phyloP scores from a whole-genome alignment of 352 stramenopile species.

The Pythium guiyangense region DNA sequence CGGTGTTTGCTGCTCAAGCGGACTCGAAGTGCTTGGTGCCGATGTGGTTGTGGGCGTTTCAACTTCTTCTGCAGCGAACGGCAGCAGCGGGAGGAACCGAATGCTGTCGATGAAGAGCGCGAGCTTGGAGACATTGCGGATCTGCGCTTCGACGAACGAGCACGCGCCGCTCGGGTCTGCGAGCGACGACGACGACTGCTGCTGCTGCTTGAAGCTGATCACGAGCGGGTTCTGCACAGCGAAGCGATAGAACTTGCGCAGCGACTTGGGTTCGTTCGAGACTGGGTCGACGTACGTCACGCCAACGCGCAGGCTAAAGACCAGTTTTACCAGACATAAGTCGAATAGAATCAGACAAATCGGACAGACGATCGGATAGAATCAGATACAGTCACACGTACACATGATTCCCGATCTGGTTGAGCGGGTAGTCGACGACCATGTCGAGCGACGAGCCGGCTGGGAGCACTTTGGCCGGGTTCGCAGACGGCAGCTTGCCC shows the following conservation, averaged over 20 bases:
- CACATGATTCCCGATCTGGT: slow-evolving; percentile 86
- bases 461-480: slow-evolving; percentile 67
- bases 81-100: slow-evolving; percentile 56
- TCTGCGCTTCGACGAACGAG: slow-evolving; percentile 69
- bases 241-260: slow-evolving; percentile 92
- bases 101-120: slow-evolving; percentile 81
- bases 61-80: slow-evolving; percentile 45
- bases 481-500: slow-evolving; percentile 60
- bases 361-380: background rate
- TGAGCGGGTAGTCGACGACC: slow-evolving; percentile 89
- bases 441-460: slow-evolving; percentile 84
- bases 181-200: slow-evolving; percentile 7
- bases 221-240: slow-evolving; percentile 87
- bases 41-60: slow-evolving; percentile 18
- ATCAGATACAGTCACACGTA: slow-evolving; percentile 12
- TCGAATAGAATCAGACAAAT: background rate
- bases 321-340: background rate
- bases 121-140: slow-evolving; percentile 79
- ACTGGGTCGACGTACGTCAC: slow-evolving; percentile 73
- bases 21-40: background rate
- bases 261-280: slow-evolving; percentile 75
- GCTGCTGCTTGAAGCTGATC: slow-evolving; percentile 80
- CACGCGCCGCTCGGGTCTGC: slow-evolving; percentile 23
- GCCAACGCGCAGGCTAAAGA: slow-evolving; percentile 53
- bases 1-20: slow-evolving; percentile 4